These are phyloP conservation scores for Neurospora crassa DNA, from an alignment of 2,329 filamentous ascomycete genomes.

Conservation along the genomic window DNA sequence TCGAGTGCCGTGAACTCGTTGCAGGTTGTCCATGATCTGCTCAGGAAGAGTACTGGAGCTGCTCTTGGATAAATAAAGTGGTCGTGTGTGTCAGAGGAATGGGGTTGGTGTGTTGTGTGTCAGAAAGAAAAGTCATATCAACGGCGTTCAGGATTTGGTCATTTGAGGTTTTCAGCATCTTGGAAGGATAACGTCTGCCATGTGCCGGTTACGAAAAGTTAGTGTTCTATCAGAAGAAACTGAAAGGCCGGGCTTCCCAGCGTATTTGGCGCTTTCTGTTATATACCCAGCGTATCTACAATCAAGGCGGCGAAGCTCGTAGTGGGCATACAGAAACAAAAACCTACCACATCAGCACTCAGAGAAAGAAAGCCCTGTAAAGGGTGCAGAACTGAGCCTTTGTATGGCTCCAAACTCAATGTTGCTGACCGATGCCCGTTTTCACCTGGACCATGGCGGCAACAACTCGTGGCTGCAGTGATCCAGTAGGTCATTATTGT, in stretches of 20 bases:
- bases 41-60: slow-evolving; percentile 41
- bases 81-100: neutral
- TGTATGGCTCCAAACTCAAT: neutral
- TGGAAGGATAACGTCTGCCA: neutral
- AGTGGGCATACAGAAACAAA: neutral
- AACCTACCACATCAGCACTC: neutral
- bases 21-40: slow-evolving; percentile 41
- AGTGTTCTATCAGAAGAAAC: neutral
- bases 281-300: neutral
- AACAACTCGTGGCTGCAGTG: neutral
- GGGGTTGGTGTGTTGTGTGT: neutral
- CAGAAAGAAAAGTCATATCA: neutral
- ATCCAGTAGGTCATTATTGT: neutral
- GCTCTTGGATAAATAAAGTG: slow-evolving; percentile 26
- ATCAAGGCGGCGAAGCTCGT: neutral
- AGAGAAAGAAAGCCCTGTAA: neutral
- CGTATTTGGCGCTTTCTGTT: neutral
- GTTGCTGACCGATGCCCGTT: neutral
- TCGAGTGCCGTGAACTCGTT: slow-evolving; percentile 42
- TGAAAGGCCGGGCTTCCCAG: neutral
- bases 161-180: neutral
- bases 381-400: neutral
- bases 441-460: neutral
- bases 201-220: neutral
- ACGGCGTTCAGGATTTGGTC: neutral